Base-by-base conservation (phyloP, 305 asterid genomes). In the Plantago lanceolata region DNA sequence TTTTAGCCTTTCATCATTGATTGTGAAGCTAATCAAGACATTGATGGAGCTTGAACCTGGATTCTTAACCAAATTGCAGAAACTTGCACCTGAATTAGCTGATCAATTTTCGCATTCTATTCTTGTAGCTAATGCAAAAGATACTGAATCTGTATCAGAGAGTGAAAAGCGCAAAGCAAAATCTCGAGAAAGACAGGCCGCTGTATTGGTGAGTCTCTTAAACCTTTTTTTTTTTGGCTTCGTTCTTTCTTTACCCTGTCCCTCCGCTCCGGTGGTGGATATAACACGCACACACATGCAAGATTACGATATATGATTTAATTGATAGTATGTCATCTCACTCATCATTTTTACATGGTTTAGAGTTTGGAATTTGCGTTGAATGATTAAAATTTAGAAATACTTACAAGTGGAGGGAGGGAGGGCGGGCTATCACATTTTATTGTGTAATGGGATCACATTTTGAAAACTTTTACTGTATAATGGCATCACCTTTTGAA, bases 151-250 rank as follows among this genome's bases (percentile, higher is more conserved):
- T 45, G 63, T 71, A 67, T 81, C 83, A 68, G 96, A 90, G 58
- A 73, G 82, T 63, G 96, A 86, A 72, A 94, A 78, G 70, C 89
- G 84, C 77, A 94, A 85, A 85, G 96, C 89, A 65, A 86, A 84
- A 76, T 79, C 97, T 76, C 97, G 97, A 31, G 97, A 90, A 79
- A 88, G 95, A 77, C 99, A 94, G 79, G 89, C 97, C 83, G 96
- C 99, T 65, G 80, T 88, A 64, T 14, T 94, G 93, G 99, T 84
- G 65, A 63, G 80, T 20, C 65, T 52, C 24, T 66, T 47, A n/a
- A n/a, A n/a, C n/a, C n/a, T n/a, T n/a, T n/a, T n/a, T n/a, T n/a
- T n/a, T n/a, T n/a, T n/a, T n/a, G n/a, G n/a, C n/a, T n/a, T n/a
- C n/a, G n/a, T n/a, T n/a, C n/a, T n/a, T n/a, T n/a, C n/a, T n/a